Evolutionary conservation across 805 yeast genomes (phyloP).

Genomic region (Starmerella khaoyaiensis): DNA sequence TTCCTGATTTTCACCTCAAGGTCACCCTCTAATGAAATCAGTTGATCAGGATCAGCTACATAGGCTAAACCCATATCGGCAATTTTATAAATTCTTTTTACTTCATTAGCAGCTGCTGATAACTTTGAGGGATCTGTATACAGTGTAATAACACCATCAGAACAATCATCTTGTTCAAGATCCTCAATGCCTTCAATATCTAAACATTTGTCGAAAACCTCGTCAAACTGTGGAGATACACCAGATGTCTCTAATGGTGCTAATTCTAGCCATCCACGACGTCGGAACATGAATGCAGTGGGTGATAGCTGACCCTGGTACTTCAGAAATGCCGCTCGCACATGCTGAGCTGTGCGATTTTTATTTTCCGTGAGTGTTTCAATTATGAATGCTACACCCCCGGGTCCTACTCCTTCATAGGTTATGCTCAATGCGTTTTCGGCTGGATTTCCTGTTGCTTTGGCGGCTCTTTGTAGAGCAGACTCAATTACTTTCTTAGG

Average conservation of each 20-base stretch:
- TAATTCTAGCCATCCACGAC: conserved; percentile 58
- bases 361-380: conserved; percentile 86
- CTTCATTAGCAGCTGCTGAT: conserved; percentile 43
- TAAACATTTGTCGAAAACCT: conserved; percentile 56
- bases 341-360: conserved; percentile 61
- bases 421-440: conserved; percentile 41
- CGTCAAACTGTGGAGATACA: conserved; percentile 45
- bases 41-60: conserved; percentile 53
- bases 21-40: conserved; percentile 41
- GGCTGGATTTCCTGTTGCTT: conserved; percentile 54
- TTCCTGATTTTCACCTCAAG: conserved; percentile 40
- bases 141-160: conserved; percentile 32
- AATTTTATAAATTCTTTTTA: conserved; percentile 47
- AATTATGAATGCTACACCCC: conserved; percentile 73
- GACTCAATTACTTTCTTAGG: conserved; percentile 75
- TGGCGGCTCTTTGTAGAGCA: conserved; percentile 53
- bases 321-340: conserved; percentile 63
- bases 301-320: conserved; percentile 55
- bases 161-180: conserved; percentile 21
- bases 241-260: conserved; percentile 24
- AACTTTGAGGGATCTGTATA: conserved; percentile 54
- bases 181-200: conserved; percentile 44
- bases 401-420: conserved; percentile 89
- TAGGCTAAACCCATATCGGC: conserved; percentile 62
- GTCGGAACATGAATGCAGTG: conserved; percentile 61